Conservation (phyloP, 306 rosid genomes). For the Hylodesmum podocarpum region DNA sequence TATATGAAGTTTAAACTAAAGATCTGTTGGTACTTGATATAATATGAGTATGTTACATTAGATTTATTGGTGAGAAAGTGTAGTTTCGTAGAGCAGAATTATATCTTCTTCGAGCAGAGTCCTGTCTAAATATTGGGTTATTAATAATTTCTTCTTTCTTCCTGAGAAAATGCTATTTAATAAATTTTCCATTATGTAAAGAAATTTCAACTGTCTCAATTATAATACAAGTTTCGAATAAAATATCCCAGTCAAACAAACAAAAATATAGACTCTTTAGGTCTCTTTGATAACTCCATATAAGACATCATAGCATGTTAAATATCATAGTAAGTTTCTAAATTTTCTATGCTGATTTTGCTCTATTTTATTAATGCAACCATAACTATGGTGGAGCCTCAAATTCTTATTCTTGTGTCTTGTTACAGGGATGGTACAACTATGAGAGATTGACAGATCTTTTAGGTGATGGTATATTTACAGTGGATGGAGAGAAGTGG, state of each 20-base stretch:
- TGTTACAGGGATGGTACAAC: conserved; percentile 53
- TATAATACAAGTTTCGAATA: neutral
- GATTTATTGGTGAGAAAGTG: neutral
- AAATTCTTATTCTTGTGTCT: neutral
- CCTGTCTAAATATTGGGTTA: neutral
- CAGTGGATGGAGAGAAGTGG: conserved; percentile 76
- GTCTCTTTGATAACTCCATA: neutral
- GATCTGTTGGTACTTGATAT: neutral
- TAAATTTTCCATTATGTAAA: neutral
- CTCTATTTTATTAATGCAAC: neutral
- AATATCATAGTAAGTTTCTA: too few species aligned
- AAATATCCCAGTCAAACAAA: neutral
- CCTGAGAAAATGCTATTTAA: too few species aligned
- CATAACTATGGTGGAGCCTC: neutral
- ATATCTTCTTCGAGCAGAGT: neutral
- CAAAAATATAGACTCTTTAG: too few species aligned
- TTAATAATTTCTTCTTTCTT: neutral
- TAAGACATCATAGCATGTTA: neutral
- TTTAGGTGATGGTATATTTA: conserved; percentile 71
- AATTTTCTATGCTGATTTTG: neutral
- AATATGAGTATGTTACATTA: neutral
- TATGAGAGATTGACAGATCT: conserved; percentile 51
- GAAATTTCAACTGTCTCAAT: neutral
- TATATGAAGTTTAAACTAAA: neutral
- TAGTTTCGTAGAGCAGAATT: too few species aligned